Evolutionary conservation across 2,329 filamentous ascomycete species (phyloP).

Genomic region (Fusarium transvaalense): DNA sequence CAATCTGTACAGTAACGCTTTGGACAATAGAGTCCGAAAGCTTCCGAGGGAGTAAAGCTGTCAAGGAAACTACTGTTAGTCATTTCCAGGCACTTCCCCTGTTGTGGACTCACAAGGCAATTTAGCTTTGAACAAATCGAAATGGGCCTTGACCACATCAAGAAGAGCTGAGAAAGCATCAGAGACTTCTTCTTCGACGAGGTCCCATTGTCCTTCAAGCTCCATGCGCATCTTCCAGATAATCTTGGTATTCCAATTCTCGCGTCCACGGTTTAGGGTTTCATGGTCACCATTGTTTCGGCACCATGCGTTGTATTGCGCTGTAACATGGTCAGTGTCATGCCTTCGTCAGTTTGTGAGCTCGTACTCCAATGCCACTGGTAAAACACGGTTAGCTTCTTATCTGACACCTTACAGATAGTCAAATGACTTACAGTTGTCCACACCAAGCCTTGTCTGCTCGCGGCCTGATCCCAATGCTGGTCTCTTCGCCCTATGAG

Average conservation of each 20-base stretch:
- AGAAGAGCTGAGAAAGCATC: conserved; percentile 14
- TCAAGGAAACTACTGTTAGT: neutral
- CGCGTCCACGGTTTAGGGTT: conserved; percentile 26
- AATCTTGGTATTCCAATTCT: conserved; percentile 52
- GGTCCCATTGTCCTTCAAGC: conserved; percentile 46
- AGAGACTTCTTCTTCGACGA: conserved; percentile 47
- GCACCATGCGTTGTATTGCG: conserved; percentile 52
- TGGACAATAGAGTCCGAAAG: neutral
- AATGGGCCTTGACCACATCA: neutral
- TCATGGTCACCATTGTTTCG: conserved; percentile 45
- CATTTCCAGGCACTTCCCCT: neutral
- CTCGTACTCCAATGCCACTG: conserved; percentile 45
- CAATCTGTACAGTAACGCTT: neutral
- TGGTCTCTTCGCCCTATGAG: conserved; percentile 15
- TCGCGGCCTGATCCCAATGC: conserved; percentile 40
- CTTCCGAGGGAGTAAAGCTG: neutral
- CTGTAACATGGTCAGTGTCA: conserved; percentile 28
- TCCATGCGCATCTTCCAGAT: conserved; percentile 52
- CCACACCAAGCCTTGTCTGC: conserved; percentile 26
- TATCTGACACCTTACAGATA: too few species aligned
- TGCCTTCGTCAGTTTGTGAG: accelerated
- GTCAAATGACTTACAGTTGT: conserved; percentile 28
- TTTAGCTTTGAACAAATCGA: neutral
- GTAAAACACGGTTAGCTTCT: neutral
- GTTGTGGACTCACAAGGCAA: conserved; percentile 4